Conservation (phyloP, 208 protist species). For the Acanthamoeba culbertsoni region DNA sequence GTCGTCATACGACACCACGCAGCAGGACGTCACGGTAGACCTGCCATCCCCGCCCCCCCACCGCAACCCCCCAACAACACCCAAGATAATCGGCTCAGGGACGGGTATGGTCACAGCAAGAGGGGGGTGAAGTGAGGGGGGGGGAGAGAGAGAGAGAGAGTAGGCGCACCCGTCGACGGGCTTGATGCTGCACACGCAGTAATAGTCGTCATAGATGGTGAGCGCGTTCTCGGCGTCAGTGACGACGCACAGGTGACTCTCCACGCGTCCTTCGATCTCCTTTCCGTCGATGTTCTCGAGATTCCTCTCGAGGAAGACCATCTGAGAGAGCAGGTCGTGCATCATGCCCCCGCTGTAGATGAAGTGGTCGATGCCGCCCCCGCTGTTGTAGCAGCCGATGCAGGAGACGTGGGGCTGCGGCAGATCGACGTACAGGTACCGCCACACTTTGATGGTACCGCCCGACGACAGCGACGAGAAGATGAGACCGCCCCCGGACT, state of each 20-base stretch:
- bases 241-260: constrained; percentile 6
- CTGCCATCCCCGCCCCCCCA: too few relatives aligned
- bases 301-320: constrained; percentile 25
- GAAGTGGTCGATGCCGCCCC: background rate
- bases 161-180: background rate
- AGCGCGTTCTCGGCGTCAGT: background rate
- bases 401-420: constrained; percentile 49
- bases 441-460: background rate
- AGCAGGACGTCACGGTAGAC: background rate
- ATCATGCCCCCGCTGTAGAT: background rate
- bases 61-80: too few relatives aligned
- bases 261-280: constrained; percentile 1
- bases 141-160: background rate
- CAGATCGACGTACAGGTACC: constrained; percentile 33
- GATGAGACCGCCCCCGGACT: constrained; percentile 2
- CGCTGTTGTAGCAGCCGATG: constrained; percentile 1
- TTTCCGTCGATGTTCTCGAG: background rate
- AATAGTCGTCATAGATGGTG: constrained; percentile 24
- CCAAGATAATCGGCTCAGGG: too few relatives aligned
- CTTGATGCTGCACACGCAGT: constrained; percentile 15
- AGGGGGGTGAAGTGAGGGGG: too few relatives aligned
- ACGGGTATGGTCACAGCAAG: too few relatives aligned
- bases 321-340: background rate
- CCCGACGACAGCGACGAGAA: background rate
- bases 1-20: constrained; percentile 21